Percentiles rank a stretch among this genome's conserved stretches.
These are phyloP conservation scores for Raddia guianensis DNA, from an alignment of 176 grass and related monocot species.

Conservation along the genomic window DNA sequence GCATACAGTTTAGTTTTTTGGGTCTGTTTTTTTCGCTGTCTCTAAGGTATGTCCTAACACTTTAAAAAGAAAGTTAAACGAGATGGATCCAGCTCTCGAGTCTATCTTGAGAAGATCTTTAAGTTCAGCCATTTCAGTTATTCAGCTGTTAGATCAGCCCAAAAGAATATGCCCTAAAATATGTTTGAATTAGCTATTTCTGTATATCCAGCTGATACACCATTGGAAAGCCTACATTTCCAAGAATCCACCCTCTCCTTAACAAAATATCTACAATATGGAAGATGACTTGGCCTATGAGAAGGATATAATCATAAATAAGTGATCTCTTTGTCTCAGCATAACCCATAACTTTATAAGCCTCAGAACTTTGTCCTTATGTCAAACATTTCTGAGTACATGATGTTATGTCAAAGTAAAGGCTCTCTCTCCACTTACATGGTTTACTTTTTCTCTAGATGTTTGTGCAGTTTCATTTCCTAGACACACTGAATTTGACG, in stretches of 20 bases:
- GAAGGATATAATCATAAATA: constrained; percentile 11
- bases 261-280: constrained; percentile 25
- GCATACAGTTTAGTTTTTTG: no score
- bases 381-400: constrained; percentile 13
- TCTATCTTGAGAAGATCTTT: no score
- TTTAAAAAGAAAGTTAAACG: no score
- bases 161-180: not conserved
- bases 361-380: constrained; percentile 8
- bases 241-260: constrained; percentile 13
- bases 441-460: constrained; percentile 17
- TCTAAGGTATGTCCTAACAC: no score
- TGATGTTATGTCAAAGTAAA: constrained; percentile 15
- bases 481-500: constrained; percentile 38
- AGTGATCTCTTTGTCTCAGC: not conserved
- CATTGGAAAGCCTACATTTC: constrained; percentile 4
- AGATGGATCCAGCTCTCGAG: no score
- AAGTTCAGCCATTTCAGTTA: no score
- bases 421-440: constrained; percentile 22
- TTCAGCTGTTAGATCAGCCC: no score
- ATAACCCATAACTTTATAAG: constrained; percentile 23
- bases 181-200: constrained; percentile 1
- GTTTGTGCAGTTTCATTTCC: constrained; percentile 54
- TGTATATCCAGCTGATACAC: constrained; percentile 15
- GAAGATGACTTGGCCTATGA: constrained; percentile 12
- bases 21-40: no score